A percentile compares a stretch with the other conserved stretches of the same genome.
Conservation (phyloP, 2,329 filamentous ascomycete species). For the Penicillium glabrum region DNA sequence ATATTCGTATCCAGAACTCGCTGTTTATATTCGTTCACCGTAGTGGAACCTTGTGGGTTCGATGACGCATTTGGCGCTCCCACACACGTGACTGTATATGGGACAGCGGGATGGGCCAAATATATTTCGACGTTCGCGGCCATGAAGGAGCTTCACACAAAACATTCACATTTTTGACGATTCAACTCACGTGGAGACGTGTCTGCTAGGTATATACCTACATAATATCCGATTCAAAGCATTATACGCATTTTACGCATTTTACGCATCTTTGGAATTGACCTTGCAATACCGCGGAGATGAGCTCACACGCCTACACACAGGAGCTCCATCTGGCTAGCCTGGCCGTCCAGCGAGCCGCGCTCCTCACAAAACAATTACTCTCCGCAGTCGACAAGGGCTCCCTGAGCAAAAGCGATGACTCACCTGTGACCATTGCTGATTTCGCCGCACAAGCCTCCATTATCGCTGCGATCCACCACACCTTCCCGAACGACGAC, state of each 20-base stretch:
- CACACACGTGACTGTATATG: not conserved
- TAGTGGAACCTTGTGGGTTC: not conserved
- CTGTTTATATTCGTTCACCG: not conserved
- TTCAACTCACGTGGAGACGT: not conserved
- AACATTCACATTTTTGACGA: not conserved
- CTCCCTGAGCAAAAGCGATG: slow-evolving; percentile 58
- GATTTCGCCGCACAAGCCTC: slow-evolving; percentile 65
- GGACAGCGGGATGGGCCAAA: not conserved
- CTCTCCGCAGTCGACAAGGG: slow-evolving; percentile 51
- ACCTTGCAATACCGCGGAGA: slow-evolving; percentile 11
- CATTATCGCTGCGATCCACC: slow-evolving; percentile 57
- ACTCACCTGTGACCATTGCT: slow-evolving; percentile 62
- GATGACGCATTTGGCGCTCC: not conserved
- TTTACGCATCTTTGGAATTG: not conserved
- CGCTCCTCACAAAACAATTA: slow-evolving; percentile 58
- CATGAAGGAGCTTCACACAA: not conserved
- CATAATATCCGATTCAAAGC: not conserved
- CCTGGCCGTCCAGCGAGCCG: slow-evolving; percentile 55
- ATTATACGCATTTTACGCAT: not conserved
- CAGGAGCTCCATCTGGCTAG: slow-evolving; percentile 39
- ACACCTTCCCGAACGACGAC: slow-evolving; percentile 54
- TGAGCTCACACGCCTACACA: slow-evolving; percentile 30
- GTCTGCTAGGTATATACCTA: not conserved
- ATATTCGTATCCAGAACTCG: not conserved
- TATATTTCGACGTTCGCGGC: not conserved